These are phyloP conservation scores for Zalaria obscura DNA, from an alignment of 2,329 filamentous ascomycete genomes.

Conservation along the genomic window DNA sequence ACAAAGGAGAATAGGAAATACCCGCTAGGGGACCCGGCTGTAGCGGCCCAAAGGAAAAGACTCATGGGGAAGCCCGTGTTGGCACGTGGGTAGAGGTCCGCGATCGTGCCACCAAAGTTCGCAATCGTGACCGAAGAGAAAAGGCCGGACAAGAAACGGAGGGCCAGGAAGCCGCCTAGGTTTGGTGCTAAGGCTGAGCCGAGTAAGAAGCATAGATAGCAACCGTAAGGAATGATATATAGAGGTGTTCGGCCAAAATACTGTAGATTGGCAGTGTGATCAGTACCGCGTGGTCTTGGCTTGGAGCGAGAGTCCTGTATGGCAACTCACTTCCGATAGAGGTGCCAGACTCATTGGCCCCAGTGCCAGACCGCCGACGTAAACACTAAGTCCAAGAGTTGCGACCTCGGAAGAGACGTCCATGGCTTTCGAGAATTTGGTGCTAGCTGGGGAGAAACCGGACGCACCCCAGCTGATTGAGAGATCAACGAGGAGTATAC, in stretches of 20 bases:
- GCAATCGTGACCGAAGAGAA: slow-evolving; percentile 30
- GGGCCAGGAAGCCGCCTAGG: slow-evolving; percentile 26
- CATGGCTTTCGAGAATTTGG: slow-evolving; percentile 28
- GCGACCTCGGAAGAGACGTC: slow-evolving; percentile 11
- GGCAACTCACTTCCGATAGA: slow-evolving; percentile 1
- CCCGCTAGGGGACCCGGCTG: slow-evolving; percentile 29
- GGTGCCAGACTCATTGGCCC: slow-evolving; percentile 2
- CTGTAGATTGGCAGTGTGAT: neutral
- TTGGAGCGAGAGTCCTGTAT: neutral
- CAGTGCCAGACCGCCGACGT: slow-evolving; percentile 25
- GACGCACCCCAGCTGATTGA: slow-evolving; percentile 26
- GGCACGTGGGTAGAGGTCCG: slow-evolving; percentile 1
- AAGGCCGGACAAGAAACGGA: slow-evolving; percentile 31
- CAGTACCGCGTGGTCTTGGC: too few relatives aligned
- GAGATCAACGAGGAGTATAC: slow-evolving; percentile 17
- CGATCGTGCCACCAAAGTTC: slow-evolving; percentile 27
- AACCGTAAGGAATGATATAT: slow-evolving; percentile 32
- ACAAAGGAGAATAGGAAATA: slow-evolving; percentile 33
- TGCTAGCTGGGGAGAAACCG: slow-evolving; percentile 30
- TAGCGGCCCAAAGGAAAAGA: slow-evolving; percentile 32
- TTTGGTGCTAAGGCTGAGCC: slow-evolving; percentile 28
- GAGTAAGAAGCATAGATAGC: slow-evolving; percentile 29
- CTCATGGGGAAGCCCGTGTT: slow-evolving; percentile 2
- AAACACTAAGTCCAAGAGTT: slow-evolving; percentile 12
- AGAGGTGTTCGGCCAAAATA: slow-evolving; percentile 22